These are phyloP conservation scores for Aspergillus panamensis DNA, from an alignment of 495 filamentous ascomycete genomes.

Conservation along the genomic window DNA sequence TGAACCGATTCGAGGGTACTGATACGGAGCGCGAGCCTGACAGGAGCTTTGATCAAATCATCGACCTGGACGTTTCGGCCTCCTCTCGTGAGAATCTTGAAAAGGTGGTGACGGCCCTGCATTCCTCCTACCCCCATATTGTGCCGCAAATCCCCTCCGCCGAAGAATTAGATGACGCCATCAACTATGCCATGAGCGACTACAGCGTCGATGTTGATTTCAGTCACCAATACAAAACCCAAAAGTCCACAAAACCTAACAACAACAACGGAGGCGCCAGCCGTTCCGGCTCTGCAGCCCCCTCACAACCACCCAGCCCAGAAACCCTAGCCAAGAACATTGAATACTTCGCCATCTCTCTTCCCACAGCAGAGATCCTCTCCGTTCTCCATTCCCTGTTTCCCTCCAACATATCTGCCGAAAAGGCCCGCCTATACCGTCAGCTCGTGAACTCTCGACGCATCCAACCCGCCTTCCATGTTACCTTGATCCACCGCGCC, in stretches of 20 bases:
- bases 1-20: conserved; percentile 76
- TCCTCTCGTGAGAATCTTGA: conserved; percentile 85
- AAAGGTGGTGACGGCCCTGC: conserved; percentile 65
- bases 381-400: conserved; percentile 67
- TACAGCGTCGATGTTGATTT: conserved; percentile 76
- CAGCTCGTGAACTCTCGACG: conserved; percentile 69
- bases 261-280: conserved; percentile 24
- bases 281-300: conserved; percentile 12
- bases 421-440: conserved; percentile 63
- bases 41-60: conserved; percentile 70
- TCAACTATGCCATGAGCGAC: conserved; percentile 68
- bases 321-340: conserved; percentile 49
- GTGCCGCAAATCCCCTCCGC: conserved; percentile 64
- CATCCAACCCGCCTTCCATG: conserved; percentile 83
- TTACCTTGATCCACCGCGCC: conserved; percentile 85
- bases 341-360: conserved; percentile 77
- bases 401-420: conserved; percentile 31
- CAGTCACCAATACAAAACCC: conserved; percentile 39
- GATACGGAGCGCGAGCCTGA: conserved; percentile 65
- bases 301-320: conserved; percentile 13
- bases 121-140: conserved; percentile 69
- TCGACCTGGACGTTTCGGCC: conserved; percentile 74
- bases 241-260: conserved; percentile 33
- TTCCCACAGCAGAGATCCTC: conserved; percentile 57
- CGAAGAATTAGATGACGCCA: conserved; percentile 77